A percentile compares a stretch with the other conserved stretches of the same genome.
Evolutionary conservation across 139 green algal species (phyloP).

Genomic region (Micromonas pusilla): DNA sequence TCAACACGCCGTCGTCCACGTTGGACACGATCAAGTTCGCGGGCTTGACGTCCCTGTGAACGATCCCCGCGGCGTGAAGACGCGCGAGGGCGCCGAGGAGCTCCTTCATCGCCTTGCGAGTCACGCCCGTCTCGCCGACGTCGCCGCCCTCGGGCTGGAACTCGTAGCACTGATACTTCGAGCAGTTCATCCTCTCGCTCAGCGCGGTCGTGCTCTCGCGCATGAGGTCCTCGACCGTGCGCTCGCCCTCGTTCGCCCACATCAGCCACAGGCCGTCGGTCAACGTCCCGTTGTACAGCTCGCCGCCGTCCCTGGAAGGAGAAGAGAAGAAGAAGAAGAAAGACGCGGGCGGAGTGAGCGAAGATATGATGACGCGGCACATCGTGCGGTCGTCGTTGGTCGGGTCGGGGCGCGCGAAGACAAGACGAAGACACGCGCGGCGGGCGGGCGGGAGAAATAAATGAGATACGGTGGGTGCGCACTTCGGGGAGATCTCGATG

Average conservation of each 20-base stretch:
- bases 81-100: background rate
- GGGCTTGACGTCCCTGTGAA: slow-evolving; percentile 21
- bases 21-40: background rate
- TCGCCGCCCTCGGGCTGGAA: no score
- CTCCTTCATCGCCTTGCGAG: background rate
- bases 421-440: no score
- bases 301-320: background rate
- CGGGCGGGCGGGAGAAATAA: no score
- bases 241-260: background rate
- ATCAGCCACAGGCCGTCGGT: slow-evolving; percentile 13
- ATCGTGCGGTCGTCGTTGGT: no score
- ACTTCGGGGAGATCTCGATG: background rate
- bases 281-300: slow-evolving; percentile 12
- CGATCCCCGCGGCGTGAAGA: background rate
- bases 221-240: background rate
- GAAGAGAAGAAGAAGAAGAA: no score
- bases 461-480: no score
- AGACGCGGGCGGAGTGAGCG: no score
- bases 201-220: background rate
- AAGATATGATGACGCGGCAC: no score
- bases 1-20: background rate
- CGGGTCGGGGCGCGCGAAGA: no score
- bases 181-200: background rate
- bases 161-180: background rate
- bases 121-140: background rate